Conservation (phyloP, 192 early-diverging fungal genomes). For the Gamsiella multidivaricata region DNA sequence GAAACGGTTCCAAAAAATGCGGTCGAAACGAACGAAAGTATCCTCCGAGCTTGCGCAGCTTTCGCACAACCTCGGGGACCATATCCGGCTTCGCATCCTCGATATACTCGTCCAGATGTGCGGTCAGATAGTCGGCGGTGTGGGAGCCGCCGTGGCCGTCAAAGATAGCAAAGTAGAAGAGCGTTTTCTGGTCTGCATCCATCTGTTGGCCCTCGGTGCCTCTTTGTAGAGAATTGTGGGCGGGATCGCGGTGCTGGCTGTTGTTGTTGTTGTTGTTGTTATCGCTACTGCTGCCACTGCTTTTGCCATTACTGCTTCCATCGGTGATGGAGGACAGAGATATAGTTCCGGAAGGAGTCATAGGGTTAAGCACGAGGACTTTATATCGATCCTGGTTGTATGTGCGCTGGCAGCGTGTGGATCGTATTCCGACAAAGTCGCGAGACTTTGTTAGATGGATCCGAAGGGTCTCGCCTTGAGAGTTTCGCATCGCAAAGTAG, state of each 20-base stretch:
- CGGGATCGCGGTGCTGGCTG: not conserved
- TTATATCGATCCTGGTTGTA: conserved; percentile 68
- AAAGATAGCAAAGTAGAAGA: conserved; percentile 68
- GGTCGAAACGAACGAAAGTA: conserved; percentile 61
- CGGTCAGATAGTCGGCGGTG: conserved; percentile 58
- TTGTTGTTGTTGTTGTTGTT: conserved; percentile 8
- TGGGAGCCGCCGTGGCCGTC: conserved; percentile 65
- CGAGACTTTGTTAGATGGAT: conserved; percentile 57
- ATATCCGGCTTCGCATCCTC: conserved; percentile 55
- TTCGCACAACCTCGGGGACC: conserved; percentile 49
- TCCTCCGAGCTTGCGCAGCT: conserved; percentile 56
- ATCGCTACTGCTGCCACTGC: conserved; percentile 2
- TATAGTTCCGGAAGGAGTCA: conserved; percentile 22
- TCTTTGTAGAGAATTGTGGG: not conserved
- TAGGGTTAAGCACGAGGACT: conserved; percentile 54
- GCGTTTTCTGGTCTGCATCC: conserved; percentile 40
- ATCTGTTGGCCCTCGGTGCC: conserved; percentile 21
- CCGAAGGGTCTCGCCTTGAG: conserved; percentile 54
- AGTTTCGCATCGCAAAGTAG: conserved; percentile 46
- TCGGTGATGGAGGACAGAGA: not conserved
- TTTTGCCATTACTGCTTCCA: not conserved
- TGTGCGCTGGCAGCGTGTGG: conserved; percentile 64
- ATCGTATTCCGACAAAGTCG: conserved; percentile 62
- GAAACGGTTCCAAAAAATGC: conserved; percentile 36
- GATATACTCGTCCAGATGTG: conserved; percentile 62